A percentile compares a stretch with the other conserved stretches of the same genome.
Conservation (phyloP, 2,329 filamentous ascomycete genomes). For the Botrytis deweyae region DNA sequence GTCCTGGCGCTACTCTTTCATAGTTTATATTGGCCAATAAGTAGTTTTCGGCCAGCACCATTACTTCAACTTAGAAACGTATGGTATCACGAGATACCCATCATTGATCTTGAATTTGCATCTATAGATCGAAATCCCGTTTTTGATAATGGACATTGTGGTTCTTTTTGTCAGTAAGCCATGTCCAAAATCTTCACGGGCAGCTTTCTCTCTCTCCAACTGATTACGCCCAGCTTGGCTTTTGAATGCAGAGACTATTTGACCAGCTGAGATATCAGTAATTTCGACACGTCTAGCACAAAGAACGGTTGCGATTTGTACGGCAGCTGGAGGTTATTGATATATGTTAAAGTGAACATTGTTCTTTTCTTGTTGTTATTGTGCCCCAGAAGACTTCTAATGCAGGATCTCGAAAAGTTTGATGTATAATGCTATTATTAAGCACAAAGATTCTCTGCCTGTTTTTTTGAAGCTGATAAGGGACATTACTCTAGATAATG, state of each 20-base stretch:
- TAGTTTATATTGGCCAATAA: conserved; percentile 18
- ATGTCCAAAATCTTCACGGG: background rate
- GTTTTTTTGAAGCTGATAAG: background rate
- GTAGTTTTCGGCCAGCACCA: conserved; percentile 34
- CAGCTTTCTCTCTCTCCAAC: background rate
- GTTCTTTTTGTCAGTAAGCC: conserved; percentile 27
- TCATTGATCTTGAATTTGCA: conserved; percentile 46
- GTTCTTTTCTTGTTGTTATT: background rate
- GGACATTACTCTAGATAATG: background rate
- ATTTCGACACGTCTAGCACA: background rate
- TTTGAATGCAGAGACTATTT: background rate
- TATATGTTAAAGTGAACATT: background rate
- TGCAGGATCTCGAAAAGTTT: background rate
- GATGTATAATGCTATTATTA: background rate
- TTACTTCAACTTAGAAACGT: conserved; percentile 45
- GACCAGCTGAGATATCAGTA: background rate
- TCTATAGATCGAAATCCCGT: conserved; percentile 31
- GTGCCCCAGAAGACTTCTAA: background rate
- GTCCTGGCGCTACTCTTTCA: background rate
- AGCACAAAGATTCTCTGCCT: background rate
- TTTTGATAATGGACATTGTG: conserved; percentile 29
- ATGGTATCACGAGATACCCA: conserved; percentile 45
- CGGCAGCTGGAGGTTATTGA: background rate
- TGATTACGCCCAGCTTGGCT: background rate
- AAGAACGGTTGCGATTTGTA: background rate